Percentiles rank a stretch among this genome's conserved stretches.
phyloP scores from a whole-genome alignment of 1,284 basidiomycete species.

The Ustilago shanxiensis region DNA sequence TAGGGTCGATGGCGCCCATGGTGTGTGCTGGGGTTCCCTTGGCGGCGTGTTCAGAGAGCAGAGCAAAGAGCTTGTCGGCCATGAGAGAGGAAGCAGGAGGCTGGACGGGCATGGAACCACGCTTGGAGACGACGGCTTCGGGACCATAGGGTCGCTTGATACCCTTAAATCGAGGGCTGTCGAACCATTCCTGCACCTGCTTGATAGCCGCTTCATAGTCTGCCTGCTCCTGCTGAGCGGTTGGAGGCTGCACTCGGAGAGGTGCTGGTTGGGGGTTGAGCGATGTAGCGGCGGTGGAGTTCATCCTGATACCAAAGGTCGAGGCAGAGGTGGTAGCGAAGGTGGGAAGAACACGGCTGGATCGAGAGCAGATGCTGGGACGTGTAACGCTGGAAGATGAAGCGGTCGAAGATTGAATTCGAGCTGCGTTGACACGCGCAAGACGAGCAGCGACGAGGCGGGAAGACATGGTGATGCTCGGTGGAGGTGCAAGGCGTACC shows the following conservation, averaged over 20 bases:
- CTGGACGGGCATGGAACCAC: conserved; percentile 84
- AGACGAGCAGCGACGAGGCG: conserved; percentile 37
- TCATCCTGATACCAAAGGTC: conserved; percentile 70
- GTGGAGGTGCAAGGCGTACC: not conserved
- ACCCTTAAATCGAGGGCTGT: conserved; percentile 79
- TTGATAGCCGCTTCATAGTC: conserved; percentile 77
- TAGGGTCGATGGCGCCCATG: conserved; percentile 78
- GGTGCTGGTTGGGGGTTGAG: conserved; percentile 73
- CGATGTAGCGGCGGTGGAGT: conserved; percentile 73
- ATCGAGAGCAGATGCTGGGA: conserved; percentile 18
- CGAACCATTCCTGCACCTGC: conserved; percentile 81
- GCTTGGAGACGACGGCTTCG: conserved; percentile 84
- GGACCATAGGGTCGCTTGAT: conserved; percentile 84
- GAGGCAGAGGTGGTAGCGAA: conserved; percentile 3
- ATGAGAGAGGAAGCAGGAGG: conserved; percentile 80
- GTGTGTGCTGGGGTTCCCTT: conserved; percentile 72
- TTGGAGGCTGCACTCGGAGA: conserved; percentile 78
- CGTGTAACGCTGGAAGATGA: conserved; percentile 21
- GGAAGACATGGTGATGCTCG: conserved; percentile 35
- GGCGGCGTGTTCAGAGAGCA: conserved; percentile 78
- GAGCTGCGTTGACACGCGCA: conserved; percentile 47
- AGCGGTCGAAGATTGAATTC: conserved; percentile 14
- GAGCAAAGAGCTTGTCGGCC: conserved; percentile 83
- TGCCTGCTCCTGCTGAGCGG: conserved; percentile 77
- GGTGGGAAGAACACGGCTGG: not conserved